phyloP scores from a whole-genome alignment of 352 stramenopile species.

The Poterioochromonas sp. region DNA sequence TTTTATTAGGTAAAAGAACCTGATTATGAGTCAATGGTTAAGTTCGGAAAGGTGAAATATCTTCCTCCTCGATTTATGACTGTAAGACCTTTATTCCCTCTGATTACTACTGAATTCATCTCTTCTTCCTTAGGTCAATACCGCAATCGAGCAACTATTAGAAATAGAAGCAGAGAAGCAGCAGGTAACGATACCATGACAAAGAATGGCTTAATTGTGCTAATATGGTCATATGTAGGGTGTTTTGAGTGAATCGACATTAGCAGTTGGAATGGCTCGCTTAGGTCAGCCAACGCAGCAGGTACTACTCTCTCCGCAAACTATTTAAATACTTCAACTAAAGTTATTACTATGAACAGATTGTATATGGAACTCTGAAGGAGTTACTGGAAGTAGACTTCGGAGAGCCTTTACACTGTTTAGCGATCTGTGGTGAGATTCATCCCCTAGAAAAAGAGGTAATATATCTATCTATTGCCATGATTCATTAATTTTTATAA shows the following conservation, averaged over 20 bases:
- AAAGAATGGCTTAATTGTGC: conserved; percentile 41
- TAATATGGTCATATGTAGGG: conserved; percentile 45
- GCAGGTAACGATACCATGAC: conserved; percentile 52
- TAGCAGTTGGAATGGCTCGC: conserved; percentile 83
- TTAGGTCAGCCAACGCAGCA: conserved; percentile 77
- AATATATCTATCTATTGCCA: conserved; percentile 40
- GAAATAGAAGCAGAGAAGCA: conserved; percentile 75
- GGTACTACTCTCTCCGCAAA: conserved; percentile 86
- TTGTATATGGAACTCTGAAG: conserved; percentile 83
- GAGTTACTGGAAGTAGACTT: conserved; percentile 86
- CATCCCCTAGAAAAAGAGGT: conserved; percentile 92
- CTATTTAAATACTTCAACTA: conserved; percentile 46
- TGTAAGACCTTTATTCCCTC: conserved; percentile 62
- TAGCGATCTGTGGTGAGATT: conserved; percentile 86
- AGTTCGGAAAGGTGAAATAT: conserved; percentile 72
- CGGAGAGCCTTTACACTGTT: conserved; percentile 85
- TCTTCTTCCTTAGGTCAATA: conserved; percentile 20
- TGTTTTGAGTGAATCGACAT: conserved; percentile 63
- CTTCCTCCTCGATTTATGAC: conserved; percentile 96
- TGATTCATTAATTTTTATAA: background rate
- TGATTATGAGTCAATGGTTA: conserved; percentile 91
- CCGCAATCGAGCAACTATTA: conserved; percentile 83
- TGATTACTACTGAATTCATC: background rate
- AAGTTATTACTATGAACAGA: conserved; percentile 56
- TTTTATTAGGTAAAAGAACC: too few species aligned